Evolutionary conservation across 352 stramenopile genomes (phyloP).

Genomic region (Globisporangium nodosum): DNA sequence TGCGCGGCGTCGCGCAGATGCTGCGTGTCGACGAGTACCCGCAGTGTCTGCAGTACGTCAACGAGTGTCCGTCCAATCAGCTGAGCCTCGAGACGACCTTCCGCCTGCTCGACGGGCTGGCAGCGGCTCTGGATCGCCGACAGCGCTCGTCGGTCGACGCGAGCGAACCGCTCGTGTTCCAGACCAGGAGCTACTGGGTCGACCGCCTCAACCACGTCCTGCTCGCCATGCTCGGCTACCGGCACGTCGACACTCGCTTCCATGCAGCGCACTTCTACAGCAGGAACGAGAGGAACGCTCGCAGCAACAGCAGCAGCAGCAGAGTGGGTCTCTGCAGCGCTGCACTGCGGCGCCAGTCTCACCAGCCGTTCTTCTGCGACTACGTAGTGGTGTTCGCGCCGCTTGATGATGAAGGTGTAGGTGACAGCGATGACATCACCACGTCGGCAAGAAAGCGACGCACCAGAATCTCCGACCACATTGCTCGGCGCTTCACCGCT

Average conservation of each 20-base stretch:
- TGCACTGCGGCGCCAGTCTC: background rate
- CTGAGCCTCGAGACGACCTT: too few relatives aligned
- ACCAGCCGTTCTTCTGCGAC: conserved; percentile 1
- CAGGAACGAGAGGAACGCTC: too few relatives aligned
- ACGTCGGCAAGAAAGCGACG: background rate
- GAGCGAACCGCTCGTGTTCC: too few relatives aligned
- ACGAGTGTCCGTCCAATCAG: too few relatives aligned
- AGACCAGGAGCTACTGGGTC: background rate
- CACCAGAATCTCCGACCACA: background rate
- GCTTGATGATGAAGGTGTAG: background rate
- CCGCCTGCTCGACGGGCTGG: too few relatives aligned
- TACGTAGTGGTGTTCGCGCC: background rate
- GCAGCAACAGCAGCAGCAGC: background rate
- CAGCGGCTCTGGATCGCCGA: too few relatives aligned
- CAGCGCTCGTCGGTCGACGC: too few relatives aligned
- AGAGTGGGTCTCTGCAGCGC: too few relatives aligned
- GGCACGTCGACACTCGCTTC: background rate
- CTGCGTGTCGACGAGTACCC: too few relatives aligned
- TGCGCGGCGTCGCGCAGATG: too few relatives aligned
- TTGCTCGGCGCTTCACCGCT: background rate
- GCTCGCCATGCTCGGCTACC: background rate
- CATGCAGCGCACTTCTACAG: background rate
- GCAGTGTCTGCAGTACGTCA: too few relatives aligned
- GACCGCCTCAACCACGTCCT: background rate
- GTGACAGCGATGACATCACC: background rate